Evolutionary conservation across 768 basidiomycete species (phyloP).

Genomic region (Naematelia aurantialba): DNA sequence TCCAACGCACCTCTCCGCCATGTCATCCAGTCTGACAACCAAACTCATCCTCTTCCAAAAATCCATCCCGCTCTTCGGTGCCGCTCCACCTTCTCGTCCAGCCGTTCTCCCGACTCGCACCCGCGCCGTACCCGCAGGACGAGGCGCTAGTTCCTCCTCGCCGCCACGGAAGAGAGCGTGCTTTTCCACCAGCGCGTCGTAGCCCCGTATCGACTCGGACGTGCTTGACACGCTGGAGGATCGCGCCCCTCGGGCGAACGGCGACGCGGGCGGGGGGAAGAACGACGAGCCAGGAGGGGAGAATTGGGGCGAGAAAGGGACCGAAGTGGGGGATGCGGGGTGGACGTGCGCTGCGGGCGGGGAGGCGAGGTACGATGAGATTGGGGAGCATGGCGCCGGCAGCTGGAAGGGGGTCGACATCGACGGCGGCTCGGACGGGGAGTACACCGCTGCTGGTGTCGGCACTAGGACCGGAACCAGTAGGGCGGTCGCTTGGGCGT

Average conservation of each 20-base stretch:
- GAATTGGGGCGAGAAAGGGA: background rate
- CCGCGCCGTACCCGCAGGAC: conserved; percentile 10
- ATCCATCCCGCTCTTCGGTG: conserved; percentile 22
- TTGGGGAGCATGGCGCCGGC: conserved; percentile 24
- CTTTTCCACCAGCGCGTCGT: conserved; percentile 37
- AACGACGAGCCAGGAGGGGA: conserved; percentile 25
- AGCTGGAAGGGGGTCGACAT: conserved; percentile 19
- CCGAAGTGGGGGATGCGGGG: background rate
- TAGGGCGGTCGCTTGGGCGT: too few species aligned
- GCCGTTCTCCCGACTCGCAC: conserved; percentile 1
- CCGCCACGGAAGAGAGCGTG: conserved; percentile 41
- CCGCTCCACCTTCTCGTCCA: conserved; percentile 2
- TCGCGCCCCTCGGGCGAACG: too few species aligned
- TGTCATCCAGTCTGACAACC: conserved; percentile 30
- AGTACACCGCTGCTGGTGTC: too few species aligned
- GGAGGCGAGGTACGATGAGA: conserved; percentile 32
- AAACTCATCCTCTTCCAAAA: conserved; percentile 45
- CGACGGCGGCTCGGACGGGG: too few species aligned
- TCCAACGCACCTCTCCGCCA: conserved; percentile 25
- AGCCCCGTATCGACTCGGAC: conserved; percentile 27
- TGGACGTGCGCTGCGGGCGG: conserved; percentile 22
- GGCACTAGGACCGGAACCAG: too few species aligned
- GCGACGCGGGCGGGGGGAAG: conserved; percentile 7
- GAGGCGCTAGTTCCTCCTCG: conserved; percentile 37
- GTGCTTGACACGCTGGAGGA: conserved; percentile 1